A percentile compares a stretch with the other conserved stretches of the same genome.
Evolutionary conservation across 495 filamentous ascomycete genomes (phyloP).

Genomic region (Hamigera avellanea): DNA sequence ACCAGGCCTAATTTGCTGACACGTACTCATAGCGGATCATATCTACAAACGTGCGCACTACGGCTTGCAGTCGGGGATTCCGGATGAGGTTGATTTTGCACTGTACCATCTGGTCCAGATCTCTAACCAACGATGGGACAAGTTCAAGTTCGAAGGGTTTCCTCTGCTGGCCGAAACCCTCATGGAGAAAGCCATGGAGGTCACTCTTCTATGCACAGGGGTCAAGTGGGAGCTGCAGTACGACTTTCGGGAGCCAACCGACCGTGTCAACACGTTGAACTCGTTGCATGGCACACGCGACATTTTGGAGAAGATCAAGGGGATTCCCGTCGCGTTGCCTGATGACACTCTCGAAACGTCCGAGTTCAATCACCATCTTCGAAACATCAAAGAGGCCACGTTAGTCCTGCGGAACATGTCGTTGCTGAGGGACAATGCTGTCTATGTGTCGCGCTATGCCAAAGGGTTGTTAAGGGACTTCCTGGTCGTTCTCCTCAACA

Average conservation of each 20-base stretch:
- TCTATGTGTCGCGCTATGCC: slow-evolving; percentile 60
- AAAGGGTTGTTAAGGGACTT: slow-evolving; percentile 62
- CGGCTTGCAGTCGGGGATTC: slow-evolving; percentile 68
- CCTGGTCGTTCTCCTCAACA: slow-evolving; percentile 64
- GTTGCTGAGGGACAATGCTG: slow-evolving; percentile 77
- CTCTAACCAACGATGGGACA: slow-evolving; percentile 86
- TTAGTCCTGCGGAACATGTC: slow-evolving; percentile 90
- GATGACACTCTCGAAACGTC: slow-evolving; percentile 64
- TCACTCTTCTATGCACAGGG: slow-evolving; percentile 64
- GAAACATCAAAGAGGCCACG: slow-evolving; percentile 73
- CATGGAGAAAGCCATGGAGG: slow-evolving; percentile 66
- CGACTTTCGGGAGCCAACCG: slow-evolving; percentile 37
- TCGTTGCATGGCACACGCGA: slow-evolving; percentile 55
- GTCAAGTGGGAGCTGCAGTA: slow-evolving; percentile 74
- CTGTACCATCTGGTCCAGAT: slow-evolving; percentile 91
- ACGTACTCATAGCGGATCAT: slow-evolving; percentile 35
- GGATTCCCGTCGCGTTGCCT: slow-evolving; percentile 41
- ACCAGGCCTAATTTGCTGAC: not conserved
- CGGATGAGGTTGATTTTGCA: slow-evolving; percentile 76
- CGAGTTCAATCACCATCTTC: slow-evolving; percentile 57
- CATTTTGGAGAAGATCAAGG: slow-evolving; percentile 54
- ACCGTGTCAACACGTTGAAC: slow-evolving; percentile 60
- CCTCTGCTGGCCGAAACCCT: slow-evolving; percentile 82
- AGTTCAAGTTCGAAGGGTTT: slow-evolving; percentile 88
- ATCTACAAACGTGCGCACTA: slow-evolving; percentile 79